These are phyloP conservation scores for Crucibulum laeve DNA, from an alignment of 768 basidiomycete species.

Conservation along the genomic window DNA sequence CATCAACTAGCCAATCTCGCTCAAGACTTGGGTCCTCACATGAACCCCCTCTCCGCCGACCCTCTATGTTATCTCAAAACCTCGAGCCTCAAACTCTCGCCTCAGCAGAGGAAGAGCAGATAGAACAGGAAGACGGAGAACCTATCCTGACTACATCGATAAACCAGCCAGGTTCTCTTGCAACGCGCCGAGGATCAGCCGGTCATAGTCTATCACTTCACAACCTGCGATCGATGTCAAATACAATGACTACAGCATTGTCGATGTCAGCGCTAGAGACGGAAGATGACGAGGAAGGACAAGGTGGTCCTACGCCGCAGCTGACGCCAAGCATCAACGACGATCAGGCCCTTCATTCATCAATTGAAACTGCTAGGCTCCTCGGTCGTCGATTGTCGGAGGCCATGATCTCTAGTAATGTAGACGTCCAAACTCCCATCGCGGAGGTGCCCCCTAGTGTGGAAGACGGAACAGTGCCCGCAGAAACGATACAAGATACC, in stretches of 20 bases:
- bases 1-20: constrained; percentile 12
- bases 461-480: constrained; percentile 9
- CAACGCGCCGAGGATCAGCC: constrained; percentile 10
- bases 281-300: constrained; percentile 22
- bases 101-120: too few relatives aligned
- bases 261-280: constrained; percentile 53
- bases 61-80: too few relatives aligned
- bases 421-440: constrained; percentile 7
- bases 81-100: too few relatives aligned
- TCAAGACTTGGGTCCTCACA: constrained; percentile 7
- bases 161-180: background rate
- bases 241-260: constrained; percentile 19
- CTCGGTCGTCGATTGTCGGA: constrained; percentile 39
- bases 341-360: constrained; percentile 10
- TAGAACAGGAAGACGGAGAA: constrained; percentile 3
- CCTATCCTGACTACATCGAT: constrained; percentile 1
- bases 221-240: constrained; percentile 11
- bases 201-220: constrained; percentile 10
- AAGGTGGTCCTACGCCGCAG: background rate
- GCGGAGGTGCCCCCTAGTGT: constrained; percentile 3
- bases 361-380: constrained; percentile 26
- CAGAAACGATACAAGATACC: too few relatives aligned
- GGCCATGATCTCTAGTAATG: constrained; percentile 28
- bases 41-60: constrained; percentile 5
- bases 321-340: constrained; percentile 5